Base-by-base conservation (phyloP, 345 rosid species). In the Adansonia digitata region DNA sequence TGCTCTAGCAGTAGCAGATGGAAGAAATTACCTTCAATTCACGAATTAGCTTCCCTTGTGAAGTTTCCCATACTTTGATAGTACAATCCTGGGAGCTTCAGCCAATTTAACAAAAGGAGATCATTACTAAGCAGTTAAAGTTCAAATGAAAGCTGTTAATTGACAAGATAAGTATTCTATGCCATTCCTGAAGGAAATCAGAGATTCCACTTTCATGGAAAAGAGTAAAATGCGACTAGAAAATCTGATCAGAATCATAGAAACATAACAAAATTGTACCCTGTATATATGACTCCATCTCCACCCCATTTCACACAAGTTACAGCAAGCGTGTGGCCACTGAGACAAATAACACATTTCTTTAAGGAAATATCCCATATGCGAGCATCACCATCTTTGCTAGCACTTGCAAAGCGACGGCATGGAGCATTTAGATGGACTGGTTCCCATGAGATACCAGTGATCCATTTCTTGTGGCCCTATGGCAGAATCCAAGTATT, bases 241-340 rank as follows among this genome's bases (percentile, higher is more conserved):
- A 71, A 79, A 53, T 34, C 26, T 62, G 17, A 75, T 37, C 60
- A 49, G 55, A 13, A 39, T 71, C 37, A 62, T 37, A 62, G 42
- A 74, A 55, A 62, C 40, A 35, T 8, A 27, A 42, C 7, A 18
- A 79, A 69, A 61, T 18, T 73, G 61, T 88, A 93, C 98, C 99
- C 97, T 49, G 97, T 95, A 79, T 93, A 93, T 29, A 95, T 91
- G 69, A 88, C 78, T 56, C 97, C 97, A 35, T 93, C 99, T 71
- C 99, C 99, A 5, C 97, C 96, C 99, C 99, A 95, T 79, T 93
- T 95, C 51, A 95, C 99, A 75, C 98, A 93, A 79, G 99, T 95
- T 74, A 95, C 88, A 67, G 98, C 97, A 84, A 90, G 93, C 7
- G 92, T 90, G 74, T 95, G 99, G 12, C 97, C 98, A 51, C 88